These are phyloP conservation scores for Streptanthus diversifolius DNA, from an alignment of 345 rosid species.

Conservation along the genomic window DNA sequence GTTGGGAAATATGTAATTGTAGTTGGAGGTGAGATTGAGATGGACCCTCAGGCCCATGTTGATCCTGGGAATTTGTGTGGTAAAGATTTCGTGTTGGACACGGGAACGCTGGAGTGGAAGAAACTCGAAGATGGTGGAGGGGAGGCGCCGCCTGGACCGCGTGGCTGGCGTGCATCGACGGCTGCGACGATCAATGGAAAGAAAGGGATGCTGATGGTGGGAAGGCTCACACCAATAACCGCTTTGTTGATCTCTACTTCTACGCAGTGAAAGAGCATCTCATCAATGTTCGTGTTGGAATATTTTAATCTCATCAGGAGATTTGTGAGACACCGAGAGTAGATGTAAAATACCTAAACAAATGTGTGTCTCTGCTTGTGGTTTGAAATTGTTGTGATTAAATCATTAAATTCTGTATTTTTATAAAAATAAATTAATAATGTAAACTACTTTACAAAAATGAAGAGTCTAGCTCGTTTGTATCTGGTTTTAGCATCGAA, in stretches of 20 bases:
- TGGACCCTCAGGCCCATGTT: conserved; percentile 1
- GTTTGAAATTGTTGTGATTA: neutral
- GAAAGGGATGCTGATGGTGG: conserved; percentile 27
- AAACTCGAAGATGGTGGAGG: conserved; percentile 3
- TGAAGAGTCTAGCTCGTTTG: neutral
- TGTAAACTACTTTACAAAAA: too few relatives aligned
- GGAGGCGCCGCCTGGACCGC: neutral
- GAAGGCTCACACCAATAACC: neutral
- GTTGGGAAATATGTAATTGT: conserved; percentile 14
- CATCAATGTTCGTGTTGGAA: neutral
- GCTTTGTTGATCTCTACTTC: conserved; percentile 26
- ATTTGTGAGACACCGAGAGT: neutral
- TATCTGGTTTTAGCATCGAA: too few relatives aligned
- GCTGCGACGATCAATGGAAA: conserved; percentile 6
- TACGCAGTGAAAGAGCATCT: neutral
- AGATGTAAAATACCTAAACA: neutral
- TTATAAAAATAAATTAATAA: too few relatives aligned
- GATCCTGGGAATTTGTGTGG: conserved; percentile 15
- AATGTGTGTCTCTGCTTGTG: neutral
- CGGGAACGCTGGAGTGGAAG: conserved; percentile 17
- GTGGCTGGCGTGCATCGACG: conserved; percentile 15
- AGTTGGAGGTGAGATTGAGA: conserved; percentile 16
- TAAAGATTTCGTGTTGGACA: conserved; percentile 8
- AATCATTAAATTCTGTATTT: neutral
- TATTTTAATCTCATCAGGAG: neutral